Evolutionary conservation across 1,284 basidiomycete species (phyloP), one percentile per base, ranked within the genome.

Genomic region (Thelephora terrestris): DNA sequence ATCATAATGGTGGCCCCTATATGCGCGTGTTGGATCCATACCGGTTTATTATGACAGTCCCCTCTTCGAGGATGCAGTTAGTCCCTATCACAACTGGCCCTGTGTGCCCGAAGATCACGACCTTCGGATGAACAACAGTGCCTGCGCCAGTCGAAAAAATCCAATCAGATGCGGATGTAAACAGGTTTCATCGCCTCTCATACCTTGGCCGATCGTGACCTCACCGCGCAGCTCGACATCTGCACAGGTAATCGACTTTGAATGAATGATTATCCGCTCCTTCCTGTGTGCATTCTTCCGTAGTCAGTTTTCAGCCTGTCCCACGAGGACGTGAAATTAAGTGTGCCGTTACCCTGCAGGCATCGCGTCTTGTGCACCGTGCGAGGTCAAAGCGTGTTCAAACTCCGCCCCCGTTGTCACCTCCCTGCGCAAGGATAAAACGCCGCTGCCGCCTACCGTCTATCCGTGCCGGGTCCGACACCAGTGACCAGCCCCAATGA

Each of bases 91-190:
- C 72, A 53, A 98, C 91, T 3, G 91, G 84, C 0, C 89, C 92
- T 5, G 80, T 81, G 39, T 90, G 79, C 6, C 91, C 92, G 53
- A 93, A 85, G 53, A 98, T 86, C 25, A 86, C 88, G 1, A 89
- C 90, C 61, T 91, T 90, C 0, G 95, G 94, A 57, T 98, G 94
- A n/a, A 99, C 79, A 45, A 97, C 83, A 1, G 85, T 87, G 2
- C 87, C 86, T 78, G 52, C 25, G 39, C 43, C 29, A 20, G 24
- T 40, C 20, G 45, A 20, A 45, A 29, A 27, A 17, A 45, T 1
- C n/a, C 34, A 23, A 29, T 12, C 7, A 37, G 2, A 18, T 35
- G 37, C 47, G 23, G 20, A 16, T 7, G 34, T 5, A 34, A 34
- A 42, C 6, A 25, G 2, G 49, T 59, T 34, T 32, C 29, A 32